These are phyloP conservation scores for Glycine soja DNA, from an alignment of 306 rosid genomes.

Conservation along the genomic window DNA sequence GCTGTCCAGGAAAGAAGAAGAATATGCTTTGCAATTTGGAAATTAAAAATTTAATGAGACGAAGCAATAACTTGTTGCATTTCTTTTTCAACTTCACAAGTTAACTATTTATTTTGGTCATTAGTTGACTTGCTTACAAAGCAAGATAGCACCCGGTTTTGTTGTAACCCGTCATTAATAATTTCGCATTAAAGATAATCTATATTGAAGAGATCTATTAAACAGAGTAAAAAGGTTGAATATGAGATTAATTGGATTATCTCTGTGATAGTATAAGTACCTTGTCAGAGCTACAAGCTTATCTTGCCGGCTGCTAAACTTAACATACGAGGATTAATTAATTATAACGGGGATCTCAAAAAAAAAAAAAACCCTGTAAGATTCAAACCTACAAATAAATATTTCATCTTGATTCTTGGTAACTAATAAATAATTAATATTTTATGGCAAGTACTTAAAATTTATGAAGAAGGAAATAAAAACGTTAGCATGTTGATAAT, in stretches of 20 bases:
- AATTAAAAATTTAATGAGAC: no score
- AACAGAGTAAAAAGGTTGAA: neutral
- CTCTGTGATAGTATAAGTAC: no score
- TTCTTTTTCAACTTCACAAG: no score
- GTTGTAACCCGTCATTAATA: neutral
- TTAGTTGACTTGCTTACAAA: no score
- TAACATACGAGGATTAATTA: no score
- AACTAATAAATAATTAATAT: no score
- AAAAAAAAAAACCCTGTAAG: neutral
- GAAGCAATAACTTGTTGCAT: no score
- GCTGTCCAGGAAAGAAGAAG: no score
- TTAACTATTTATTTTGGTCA: no score
- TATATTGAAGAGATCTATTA: neutral
- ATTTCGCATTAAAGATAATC: neutral
- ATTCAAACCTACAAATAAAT: neutral
- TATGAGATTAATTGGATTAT: neutral
- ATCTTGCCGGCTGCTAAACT: neutral
- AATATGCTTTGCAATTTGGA: no score
- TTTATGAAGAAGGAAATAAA: neutral
- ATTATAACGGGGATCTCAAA: neutral
- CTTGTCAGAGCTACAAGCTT: neutral
- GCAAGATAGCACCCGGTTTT: no score
- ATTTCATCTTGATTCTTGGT: neutral
- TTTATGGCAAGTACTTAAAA: neutral
- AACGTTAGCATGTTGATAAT: neutral